Base-by-base conservation (phyloP, 495 filamentous ascomycete genomes). In the Penicillium desertorum region DNA sequence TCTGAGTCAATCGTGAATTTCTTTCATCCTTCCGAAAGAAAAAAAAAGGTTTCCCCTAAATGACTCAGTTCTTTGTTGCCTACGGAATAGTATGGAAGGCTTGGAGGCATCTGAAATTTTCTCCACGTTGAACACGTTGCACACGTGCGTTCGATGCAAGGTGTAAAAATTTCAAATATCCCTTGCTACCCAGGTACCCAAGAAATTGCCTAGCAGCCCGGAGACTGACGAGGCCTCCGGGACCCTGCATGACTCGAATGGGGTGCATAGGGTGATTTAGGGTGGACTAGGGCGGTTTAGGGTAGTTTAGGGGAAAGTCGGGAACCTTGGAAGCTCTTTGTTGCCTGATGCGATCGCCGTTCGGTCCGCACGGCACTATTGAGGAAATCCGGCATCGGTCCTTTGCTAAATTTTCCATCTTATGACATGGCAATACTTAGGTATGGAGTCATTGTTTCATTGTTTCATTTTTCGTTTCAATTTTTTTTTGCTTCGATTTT, bases 291-390 rank as follows among this genome's bases (percentile, higher is more conserved):
- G 36, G 36, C 8, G 1, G 6, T 20, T 51, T 23, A 17, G 16
- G 36, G 36, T 9, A 9, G 36, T 20, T 51, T 23, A 52, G 41
- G 59, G 54, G 16, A 20, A 39, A 51, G 14, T 27, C 45, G 45
- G 54, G 39, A 30, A 27, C 25, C 22, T 36, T 8, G 54, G 39
- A 30, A 27, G 34, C 22, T 36, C 11, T 56, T 19, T 46, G 44
- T 66, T 61, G 61, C 63, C 63, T 68, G 60, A 64, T 62, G 50
- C 36, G 56, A 56, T 62, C 54, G 51, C 63, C 62, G 51, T 58
- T 60, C 63, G 66, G 65, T 54, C 65, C 65, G 62, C 45, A 62
- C 64, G 57, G 60, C 57, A 56, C 32, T 43, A 23, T 3, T 37
- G 8, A 30, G 54, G 36, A 16, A 45, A 57, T 47, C 58, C 58